Percentiles rank a stretch among this genome's conserved stretches.
phyloP scores from a whole-genome alignment of 371 early-diverging fungal genomes.

The Mortierella sp. region DNA sequence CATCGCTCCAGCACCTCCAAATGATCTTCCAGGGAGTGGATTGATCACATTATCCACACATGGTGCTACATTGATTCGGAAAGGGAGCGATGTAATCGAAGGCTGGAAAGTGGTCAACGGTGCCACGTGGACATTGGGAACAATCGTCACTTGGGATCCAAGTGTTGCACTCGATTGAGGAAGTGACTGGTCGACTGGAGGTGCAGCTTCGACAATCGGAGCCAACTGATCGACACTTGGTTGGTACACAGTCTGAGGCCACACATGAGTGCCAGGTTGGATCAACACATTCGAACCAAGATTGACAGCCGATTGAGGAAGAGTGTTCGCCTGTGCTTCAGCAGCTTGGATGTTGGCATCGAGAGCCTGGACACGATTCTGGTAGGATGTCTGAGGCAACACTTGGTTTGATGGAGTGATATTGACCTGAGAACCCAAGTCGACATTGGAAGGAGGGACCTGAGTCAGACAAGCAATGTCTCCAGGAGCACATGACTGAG shows the following conservation, averaged over 20 bases:
- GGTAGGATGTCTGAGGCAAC: background rate
- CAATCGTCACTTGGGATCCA: conserved; percentile 29
- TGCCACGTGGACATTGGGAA: conserved; percentile 16
- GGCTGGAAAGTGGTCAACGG: conserved; percentile 40
- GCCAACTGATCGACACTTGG: background rate
- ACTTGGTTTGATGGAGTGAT: conserved; percentile 1
- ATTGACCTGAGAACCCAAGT: background rate
- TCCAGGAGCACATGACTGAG: background rate
- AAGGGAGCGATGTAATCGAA: conserved; percentile 28
- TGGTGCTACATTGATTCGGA: conserved; percentile 27
- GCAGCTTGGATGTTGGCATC: conserved; percentile 1
- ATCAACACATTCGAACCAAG: background rate
- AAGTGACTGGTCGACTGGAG: conserved; percentile 28
- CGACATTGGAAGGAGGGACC: background rate
- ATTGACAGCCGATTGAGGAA: background rate
- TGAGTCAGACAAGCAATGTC: background rate
- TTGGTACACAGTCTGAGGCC: background rate
- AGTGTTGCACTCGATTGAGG: conserved; percentile 38
- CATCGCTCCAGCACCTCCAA: too few relatives aligned
- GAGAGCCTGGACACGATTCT: background rate
- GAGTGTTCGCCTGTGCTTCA: background rate
- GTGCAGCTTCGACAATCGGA: conserved; percentile 13
- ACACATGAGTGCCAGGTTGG: background rate
- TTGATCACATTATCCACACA: conserved; percentile 4
- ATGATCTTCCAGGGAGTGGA: too few relatives aligned